Conservation (phyloP, 176 grass and related monocot genomes). For the Pontederia crassipes region DNA sequence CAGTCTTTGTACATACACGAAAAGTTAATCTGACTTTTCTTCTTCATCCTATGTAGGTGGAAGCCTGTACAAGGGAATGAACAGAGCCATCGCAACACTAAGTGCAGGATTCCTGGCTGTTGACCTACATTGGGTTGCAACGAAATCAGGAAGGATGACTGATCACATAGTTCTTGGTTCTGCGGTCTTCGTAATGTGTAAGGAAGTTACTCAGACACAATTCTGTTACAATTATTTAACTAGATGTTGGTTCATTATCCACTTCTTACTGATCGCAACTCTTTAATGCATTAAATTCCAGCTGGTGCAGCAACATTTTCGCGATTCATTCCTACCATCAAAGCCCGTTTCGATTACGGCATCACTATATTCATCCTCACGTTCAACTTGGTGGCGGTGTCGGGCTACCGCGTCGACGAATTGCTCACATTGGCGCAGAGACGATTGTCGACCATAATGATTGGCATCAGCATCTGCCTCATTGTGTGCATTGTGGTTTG, state of each 20-base stretch:
- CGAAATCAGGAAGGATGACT: slow-evolving; percentile 45
- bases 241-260: too few relatives aligned
- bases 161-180: slow-evolving; percentile 48
- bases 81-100: slow-evolving; percentile 58
- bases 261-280: too few relatives aligned
- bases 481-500: background rate
- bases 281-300: background rate
- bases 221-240: too few relatives aligned
- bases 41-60: slow-evolving; percentile 25
- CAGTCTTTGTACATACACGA: too few relatives aligned
- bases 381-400: slow-evolving; percentile 8
- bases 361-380: slow-evolving; percentile 13
- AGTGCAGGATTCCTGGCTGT: slow-evolving; percentile 55
- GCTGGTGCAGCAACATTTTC: background rate
- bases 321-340: background rate
- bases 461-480: slow-evolving; percentile 8
- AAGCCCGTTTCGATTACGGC: slow-evolving; percentile 7
- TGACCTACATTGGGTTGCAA: slow-evolving; percentile 66
- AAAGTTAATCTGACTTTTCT: too few relatives aligned
- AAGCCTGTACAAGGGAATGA: slow-evolving; percentile 80
- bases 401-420: slow-evolving; percentile 9
- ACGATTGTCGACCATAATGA: background rate
- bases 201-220: background rate
- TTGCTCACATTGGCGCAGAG: background rate
- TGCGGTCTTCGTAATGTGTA: slow-evolving; percentile 82